Percentiles rank a stretch among this genome's conserved stretches.
phyloP scores from a whole-genome alignment of 176 grass and related monocot species.

The Lolium rigidum region DNA sequence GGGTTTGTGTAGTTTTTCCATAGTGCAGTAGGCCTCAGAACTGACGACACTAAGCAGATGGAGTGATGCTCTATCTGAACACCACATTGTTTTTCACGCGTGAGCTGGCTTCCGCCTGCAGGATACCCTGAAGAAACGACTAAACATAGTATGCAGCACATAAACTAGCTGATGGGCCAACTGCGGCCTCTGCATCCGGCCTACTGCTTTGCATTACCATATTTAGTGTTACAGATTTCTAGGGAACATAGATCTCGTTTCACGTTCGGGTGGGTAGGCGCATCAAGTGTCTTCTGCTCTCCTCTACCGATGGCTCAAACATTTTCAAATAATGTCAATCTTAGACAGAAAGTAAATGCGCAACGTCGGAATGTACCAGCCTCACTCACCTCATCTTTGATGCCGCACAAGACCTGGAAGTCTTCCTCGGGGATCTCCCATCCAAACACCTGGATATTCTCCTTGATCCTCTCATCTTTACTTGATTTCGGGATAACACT shows the following conservation, averaged over 20 bases:
- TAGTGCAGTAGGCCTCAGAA: neutral
- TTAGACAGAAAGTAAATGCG: no score
- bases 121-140: constrained; percentile 1
- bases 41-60: neutral
- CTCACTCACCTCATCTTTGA: constrained; percentile 72
- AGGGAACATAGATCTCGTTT: neutral
- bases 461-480: constrained; percentile 73
- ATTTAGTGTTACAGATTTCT: neutral
- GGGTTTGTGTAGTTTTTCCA: neutral
- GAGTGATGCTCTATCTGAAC: constrained; percentile 32
- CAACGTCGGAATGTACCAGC: no score
- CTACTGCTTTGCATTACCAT: neutral
- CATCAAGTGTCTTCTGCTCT: neutral
- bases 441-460: constrained; percentile 78
- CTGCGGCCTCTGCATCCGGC: neutral
- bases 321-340: neutral
- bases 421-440: constrained; percentile 78
- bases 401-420: constrained; percentile 68
- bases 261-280: neutral
- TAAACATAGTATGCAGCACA: neutral
- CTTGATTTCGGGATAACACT: constrained; percentile 83
- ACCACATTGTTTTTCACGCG: neutral
- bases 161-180: neutral
- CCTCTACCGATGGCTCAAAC: neutral
- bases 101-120: constrained; percentile 1